Conservation (phyloP, 148 eudicot species). For the Bassia scoparia region DNA sequence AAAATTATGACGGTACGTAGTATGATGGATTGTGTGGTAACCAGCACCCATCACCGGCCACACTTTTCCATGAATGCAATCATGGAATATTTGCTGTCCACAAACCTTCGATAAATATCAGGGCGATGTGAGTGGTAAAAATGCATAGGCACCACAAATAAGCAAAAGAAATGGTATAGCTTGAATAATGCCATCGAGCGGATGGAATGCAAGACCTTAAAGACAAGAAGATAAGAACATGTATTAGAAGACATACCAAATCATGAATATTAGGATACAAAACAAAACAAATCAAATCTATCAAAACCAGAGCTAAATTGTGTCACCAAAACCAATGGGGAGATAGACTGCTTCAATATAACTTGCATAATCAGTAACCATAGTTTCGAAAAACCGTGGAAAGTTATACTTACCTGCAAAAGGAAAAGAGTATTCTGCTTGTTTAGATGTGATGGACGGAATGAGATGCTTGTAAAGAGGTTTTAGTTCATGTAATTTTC, state of each 20-base stretch:
- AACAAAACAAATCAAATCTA: no score
- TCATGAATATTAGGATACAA: no score
- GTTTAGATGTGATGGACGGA: slow-evolving; percentile 96
- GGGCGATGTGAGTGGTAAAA: slow-evolving; percentile 55
- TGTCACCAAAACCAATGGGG: no score
- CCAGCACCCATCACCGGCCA: slow-evolving; percentile 99
- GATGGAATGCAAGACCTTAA: slow-evolving; percentile 86
- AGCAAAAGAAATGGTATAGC: slow-evolving; percentile 67
- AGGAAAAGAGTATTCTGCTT: slow-evolving; percentile 91
- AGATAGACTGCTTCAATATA: no score
- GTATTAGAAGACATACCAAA: no score
- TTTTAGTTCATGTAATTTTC: slow-evolving; percentile 81
- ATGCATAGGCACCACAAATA: slow-evolving; percentile 68
- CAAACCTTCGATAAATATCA: slow-evolving; percentile 59
- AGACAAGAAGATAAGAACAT: not conserved
- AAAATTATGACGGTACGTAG: slow-evolving; percentile 84
- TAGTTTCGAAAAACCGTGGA: not conserved
- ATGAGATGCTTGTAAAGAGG: slow-evolving; percentile 81
- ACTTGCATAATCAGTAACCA: no score
- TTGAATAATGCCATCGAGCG: slow-evolving; percentile 82
- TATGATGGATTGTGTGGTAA: slow-evolving; percentile 91
- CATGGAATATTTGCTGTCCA: slow-evolving; percentile 98
- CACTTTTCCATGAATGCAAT: slow-evolving; percentile 68
- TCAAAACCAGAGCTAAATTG: no score
- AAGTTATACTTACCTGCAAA: slow-evolving; percentile 64